These are phyloP conservation scores for Trebouxia sp. DNA, from an alignment of 139 green algal genomes.

Conservation along the genomic window DNA sequence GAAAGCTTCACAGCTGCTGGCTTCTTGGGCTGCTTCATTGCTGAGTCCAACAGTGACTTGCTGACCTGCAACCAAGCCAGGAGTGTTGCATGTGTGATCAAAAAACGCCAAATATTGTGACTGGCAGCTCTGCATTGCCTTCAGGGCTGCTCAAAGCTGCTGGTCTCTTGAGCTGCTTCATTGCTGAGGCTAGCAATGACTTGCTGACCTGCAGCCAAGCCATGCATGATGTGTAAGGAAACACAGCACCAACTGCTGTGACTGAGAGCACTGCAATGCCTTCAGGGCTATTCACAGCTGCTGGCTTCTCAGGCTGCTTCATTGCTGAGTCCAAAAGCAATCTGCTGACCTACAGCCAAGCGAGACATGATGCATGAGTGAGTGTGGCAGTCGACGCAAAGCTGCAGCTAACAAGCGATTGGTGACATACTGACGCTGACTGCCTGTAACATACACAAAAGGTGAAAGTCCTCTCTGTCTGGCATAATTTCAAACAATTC, in stretches of 20 bases:
- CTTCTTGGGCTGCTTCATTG: constrained; percentile 27
- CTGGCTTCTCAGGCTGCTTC: constrained; percentile 27
- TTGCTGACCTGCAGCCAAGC: constrained; percentile 30
- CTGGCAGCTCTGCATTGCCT: constrained; percentile 42
- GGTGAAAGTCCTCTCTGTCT: too few relatives aligned
- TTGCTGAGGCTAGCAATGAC: constrained; percentile 44
- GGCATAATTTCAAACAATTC: too few relatives aligned
- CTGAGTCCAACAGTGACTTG: constrained; percentile 47
- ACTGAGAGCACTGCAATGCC: constrained; percentile 43
- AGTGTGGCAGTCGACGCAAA: neutral
- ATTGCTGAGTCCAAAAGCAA: constrained; percentile 44
- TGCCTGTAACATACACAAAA: too few relatives aligned
- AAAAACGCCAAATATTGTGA: neutral
- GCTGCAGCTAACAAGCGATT: too few relatives aligned
- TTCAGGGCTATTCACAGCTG: neutral
- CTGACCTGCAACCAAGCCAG: constrained; percentile 19
- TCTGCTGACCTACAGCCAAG: constrained; percentile 30
- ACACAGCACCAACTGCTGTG: neutral
- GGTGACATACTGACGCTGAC: too few relatives aligned
- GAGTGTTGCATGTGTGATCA: neutral
- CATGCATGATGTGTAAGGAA: neutral
- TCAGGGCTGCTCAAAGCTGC: neutral
- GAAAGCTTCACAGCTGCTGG: constrained; percentile 19
- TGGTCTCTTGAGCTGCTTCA: constrained; percentile 27
- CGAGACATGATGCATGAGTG: neutral